Evolutionary conservation across 371 early-diverging fungal species (phyloP).

Genomic region (Mortierella sp.): DNA sequence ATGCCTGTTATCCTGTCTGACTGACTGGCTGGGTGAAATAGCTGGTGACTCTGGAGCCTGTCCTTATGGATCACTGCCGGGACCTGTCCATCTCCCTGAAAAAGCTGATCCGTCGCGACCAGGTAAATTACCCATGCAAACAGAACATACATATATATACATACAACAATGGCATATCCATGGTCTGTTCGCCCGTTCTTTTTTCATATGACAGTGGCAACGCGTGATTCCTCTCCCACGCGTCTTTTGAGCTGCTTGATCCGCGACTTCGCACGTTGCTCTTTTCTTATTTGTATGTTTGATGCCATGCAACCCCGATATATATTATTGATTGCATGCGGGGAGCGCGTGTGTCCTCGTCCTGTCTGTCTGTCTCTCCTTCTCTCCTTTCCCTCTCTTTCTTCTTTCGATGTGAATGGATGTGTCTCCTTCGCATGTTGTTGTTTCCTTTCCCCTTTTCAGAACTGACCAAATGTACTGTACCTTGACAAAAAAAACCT

Average conservation of each 20-base stretch:
- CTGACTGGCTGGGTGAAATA: background rate
- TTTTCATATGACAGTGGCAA: background rate
- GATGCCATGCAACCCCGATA: constrained; percentile 5
- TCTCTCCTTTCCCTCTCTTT: constrained; percentile 20
- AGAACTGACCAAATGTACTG: background rate
- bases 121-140: constrained; percentile 45
- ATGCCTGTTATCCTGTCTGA: background rate
- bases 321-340: constrained; percentile 4
- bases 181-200: background rate
- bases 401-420: constrained; percentile 17
- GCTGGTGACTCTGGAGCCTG: constrained; percentile 48
- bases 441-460: constrained; percentile 6
- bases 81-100: constrained; percentile 40
- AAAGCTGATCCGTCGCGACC: constrained; percentile 49
- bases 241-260: background rate
- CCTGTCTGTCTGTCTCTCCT: constrained; percentile 10
- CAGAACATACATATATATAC: no score
- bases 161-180: no score
- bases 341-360: background rate
- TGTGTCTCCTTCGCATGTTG: background rate
- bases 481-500: background rate
- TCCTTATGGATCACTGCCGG: constrained; percentile 42
- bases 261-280: background rate
- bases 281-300: background rate
- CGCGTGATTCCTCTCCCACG: background rate